These are phyloP conservation scores for Colletotrichum cordylinicola DNA, from an alignment of 2,329 filamentous ascomycete species.

Conservation along the genomic window DNA sequence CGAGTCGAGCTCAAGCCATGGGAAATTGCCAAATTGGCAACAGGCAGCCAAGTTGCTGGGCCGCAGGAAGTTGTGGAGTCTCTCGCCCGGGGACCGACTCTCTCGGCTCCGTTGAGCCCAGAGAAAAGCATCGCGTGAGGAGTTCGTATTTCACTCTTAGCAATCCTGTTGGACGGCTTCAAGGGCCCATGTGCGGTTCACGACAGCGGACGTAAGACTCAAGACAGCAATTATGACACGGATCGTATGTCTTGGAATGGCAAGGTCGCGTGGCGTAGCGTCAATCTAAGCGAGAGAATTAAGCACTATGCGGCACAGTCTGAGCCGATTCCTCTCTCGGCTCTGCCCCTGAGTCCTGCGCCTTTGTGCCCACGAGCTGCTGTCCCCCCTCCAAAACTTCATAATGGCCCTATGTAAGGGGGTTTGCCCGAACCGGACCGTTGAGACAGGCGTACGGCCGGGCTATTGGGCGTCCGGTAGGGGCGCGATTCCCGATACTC, in stretches of 20 bases:
- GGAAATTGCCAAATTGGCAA: conserved; percentile 10
- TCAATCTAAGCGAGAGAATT: background rate
- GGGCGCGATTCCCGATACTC: conserved; percentile 4
- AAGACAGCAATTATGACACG: background rate
- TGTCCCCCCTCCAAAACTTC: background rate
- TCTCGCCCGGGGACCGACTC: background rate
- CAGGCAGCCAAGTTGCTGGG: background rate
- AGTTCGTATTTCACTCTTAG: background rate
- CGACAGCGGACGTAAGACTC: background rate
- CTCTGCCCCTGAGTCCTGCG: background rate
- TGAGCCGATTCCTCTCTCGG: background rate
- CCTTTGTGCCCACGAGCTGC: background rate
- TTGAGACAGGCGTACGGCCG: background rate
- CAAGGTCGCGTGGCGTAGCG: background rate
- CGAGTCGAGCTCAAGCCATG: background rate
- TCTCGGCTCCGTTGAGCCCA: background rate
- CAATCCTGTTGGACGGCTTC: background rate
- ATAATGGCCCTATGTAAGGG: background rate
- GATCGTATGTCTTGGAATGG: background rate
- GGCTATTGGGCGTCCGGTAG: background rate
- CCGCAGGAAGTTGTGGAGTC: conserved; percentile 6
- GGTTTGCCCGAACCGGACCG: background rate
- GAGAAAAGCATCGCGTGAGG: background rate
- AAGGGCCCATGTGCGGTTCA: background rate
- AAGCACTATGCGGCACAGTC: background rate